Evolutionary conservation across 345 rosid species (phyloP).

Genomic region (Limnanthes douglasii): DNA sequence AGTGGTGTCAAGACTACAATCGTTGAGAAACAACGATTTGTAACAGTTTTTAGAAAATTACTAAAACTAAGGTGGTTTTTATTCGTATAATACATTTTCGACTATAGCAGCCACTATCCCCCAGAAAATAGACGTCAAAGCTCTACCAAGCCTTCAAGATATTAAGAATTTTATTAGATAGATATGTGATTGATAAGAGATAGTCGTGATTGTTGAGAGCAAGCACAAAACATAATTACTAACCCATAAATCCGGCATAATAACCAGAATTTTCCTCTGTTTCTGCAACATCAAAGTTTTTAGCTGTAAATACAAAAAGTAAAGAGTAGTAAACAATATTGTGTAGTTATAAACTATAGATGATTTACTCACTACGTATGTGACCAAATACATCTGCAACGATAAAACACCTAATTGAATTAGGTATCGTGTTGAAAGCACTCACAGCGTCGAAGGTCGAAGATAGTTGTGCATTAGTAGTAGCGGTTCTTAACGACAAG

Average conservation of each 20-base stretch:
- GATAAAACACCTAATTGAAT: no score
- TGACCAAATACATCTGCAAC: no score
- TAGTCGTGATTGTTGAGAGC: not conserved
- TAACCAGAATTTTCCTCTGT: constrained; percentile 80
- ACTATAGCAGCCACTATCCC: constrained; percentile 73
- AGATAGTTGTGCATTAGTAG: no score
- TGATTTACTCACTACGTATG: no score
- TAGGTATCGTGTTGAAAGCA: no score
- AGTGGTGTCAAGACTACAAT: no score
- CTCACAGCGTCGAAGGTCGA: no score
- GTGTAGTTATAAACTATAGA: no score
- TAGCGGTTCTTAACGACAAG: no score
- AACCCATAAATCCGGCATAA: constrained; percentile 86
- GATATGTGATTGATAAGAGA: not conserved
- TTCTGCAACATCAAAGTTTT: constrained; percentile 56
- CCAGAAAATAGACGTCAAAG: constrained; percentile 78
- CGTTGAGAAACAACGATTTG: no score
- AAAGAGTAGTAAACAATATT: not conserved
- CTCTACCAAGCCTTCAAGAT: constrained; percentile 65
- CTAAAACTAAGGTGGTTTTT: constrained; percentile 66
- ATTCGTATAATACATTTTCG: constrained; percentile 72
- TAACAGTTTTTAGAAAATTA: no score
- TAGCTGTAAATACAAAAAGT: constrained; percentile 23
- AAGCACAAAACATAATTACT: constrained; percentile 9
- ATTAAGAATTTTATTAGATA: constrained; percentile 1